Percentiles rank a stretch among this genome's conserved stretches.
phyloP scores from a whole-genome alignment of 768 basidiomycete species.

The Mycena maculata region DNA sequence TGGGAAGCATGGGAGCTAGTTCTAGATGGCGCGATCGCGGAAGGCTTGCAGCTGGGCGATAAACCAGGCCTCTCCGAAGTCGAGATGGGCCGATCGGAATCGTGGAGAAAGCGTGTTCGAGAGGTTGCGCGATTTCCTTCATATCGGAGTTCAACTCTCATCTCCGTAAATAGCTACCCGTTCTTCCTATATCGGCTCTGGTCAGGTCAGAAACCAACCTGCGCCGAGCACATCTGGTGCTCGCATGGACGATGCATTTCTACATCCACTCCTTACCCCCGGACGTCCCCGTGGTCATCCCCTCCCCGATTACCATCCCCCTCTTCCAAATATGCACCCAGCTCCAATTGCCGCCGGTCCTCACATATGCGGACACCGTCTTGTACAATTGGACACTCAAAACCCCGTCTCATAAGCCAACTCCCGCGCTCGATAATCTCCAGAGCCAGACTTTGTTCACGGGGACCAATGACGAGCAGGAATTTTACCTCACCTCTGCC shows the following conservation, averaged over 20 bases:
- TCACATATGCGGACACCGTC: conserved; percentile 93
- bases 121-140: conserved; percentile 51
- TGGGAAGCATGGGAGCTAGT: conserved; percentile 82
- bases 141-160: conserved; percentile 13
- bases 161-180: conserved; percentile 57
- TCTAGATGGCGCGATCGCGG: conserved; percentile 61
- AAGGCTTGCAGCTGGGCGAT: conserved; percentile 70
- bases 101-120: conserved; percentile 66
- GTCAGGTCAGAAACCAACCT: conserved; percentile 64
- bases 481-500: conserved; percentile 89
- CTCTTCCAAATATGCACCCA: conserved; percentile 75
- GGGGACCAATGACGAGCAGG: conserved; percentile 79
- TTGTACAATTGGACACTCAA: conserved; percentile 82
- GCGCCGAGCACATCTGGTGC: conserved; percentile 78
- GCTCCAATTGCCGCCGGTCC: conserved; percentile 85
- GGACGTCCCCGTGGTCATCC: conserved; percentile 68
- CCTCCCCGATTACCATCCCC: conserved; percentile 77
- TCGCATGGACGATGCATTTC: conserved; percentile 80
- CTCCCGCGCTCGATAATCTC: conserved; percentile 67
- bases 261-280: conserved; percentile 77
- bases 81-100: conserved; percentile 55
- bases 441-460: conserved; percentile 80
- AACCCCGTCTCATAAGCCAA: conserved; percentile 46
- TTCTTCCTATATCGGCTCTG: conserved; percentile 60
- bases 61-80: conserved; percentile 52